Percentiles rank a stretch among this genome's conserved stretches.
Conservation (phyloP, 805 yeast species). For the Candida maltosa region DNA sequence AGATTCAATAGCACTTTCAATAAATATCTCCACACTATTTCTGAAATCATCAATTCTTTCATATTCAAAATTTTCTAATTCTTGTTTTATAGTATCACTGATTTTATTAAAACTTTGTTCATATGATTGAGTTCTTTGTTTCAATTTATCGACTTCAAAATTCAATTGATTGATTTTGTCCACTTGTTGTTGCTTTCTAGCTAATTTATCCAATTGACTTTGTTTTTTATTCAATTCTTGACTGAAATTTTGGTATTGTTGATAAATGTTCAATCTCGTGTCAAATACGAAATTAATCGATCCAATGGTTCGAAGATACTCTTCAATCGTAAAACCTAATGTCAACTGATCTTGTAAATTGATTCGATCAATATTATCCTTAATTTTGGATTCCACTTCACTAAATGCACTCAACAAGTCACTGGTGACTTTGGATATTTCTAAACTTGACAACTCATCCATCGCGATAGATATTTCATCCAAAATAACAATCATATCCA, state of each 20-base stretch:
- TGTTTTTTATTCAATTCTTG: conserved; percentile 47
- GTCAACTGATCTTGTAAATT: conserved; percentile 84
- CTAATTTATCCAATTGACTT: conserved; percentile 41
- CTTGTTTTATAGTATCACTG: conserved; percentile 62
- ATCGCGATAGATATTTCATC: conserved; percentile 59
- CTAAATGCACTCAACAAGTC: conserved; percentile 69
- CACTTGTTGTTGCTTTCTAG: conserved; percentile 35
- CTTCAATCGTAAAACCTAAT: conserved; percentile 83
- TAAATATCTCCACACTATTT: conserved; percentile 81
- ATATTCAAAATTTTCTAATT: conserved; percentile 65
- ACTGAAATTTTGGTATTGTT: conserved; percentile 38
- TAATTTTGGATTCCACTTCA: conserved; percentile 64
- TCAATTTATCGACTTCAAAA: conserved; percentile 56
- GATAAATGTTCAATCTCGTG: conserved; percentile 61
- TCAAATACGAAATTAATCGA: conserved; percentile 72
- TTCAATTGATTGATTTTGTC: conserved; percentile 61
- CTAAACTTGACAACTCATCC: conserved; percentile 66
- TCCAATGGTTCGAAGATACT: conserved; percentile 73
- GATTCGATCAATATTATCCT: conserved; percentile 72
- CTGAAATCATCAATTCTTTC: conserved; percentile 82
- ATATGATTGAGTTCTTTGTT: conserved; percentile 49
- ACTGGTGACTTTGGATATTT: conserved; percentile 63
- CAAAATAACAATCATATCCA: conserved; percentile 64
- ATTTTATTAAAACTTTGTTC: conserved; percentile 62
- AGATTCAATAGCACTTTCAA: conserved; percentile 86